Conservation (phyloP, 1,139 yeast genomes). For the Blastobotrys malaysiensis region DNA sequence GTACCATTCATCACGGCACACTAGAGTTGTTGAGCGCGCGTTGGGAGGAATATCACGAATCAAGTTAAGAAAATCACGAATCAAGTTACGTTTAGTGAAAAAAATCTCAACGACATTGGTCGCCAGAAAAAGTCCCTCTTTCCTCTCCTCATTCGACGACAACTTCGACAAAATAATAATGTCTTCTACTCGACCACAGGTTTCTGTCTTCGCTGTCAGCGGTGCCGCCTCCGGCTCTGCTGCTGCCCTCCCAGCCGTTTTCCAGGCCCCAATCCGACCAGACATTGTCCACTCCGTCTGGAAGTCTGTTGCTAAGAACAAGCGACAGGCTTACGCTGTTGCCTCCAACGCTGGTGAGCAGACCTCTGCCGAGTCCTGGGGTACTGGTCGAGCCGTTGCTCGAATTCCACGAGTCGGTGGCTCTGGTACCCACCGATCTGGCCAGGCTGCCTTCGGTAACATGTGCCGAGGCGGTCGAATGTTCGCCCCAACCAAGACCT, state of each 20-base stretch:
- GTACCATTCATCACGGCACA: background rate
- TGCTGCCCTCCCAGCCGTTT: constrained; percentile 95
- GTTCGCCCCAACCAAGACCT: constrained; percentile 99
- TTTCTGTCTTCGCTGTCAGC: constrained; percentile 82
- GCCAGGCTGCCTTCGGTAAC: constrained; percentile 99
- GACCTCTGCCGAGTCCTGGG: constrained; percentile 99
- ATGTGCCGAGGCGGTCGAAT: constrained; percentile 99
- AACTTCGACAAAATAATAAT: constrained; percentile 32
- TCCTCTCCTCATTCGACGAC: background rate
- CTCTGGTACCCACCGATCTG: constrained; percentile 99
- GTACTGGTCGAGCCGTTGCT: constrained; percentile 99
- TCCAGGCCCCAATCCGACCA: constrained; percentile 99
- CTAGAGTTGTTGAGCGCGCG: background rate
- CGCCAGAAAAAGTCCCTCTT: background rate
- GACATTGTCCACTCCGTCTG: constrained; percentile 98
- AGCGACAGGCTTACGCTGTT: constrained; percentile 99
- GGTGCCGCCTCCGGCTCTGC: constrained; percentile 85
- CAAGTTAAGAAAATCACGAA: background rate
- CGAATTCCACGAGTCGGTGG: constrained; percentile 99
- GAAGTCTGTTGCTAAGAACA: constrained; percentile 99
- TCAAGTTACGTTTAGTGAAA: background rate
- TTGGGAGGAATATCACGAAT: background rate
- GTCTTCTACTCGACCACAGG: constrained; percentile 89
- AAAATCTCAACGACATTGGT: background rate
- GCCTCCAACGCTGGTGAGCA: constrained; percentile 99